These are phyloP conservation scores for Picea glauca DNA, from an alignment of 75 land plant genomes.

Conservation along the genomic window DNA sequence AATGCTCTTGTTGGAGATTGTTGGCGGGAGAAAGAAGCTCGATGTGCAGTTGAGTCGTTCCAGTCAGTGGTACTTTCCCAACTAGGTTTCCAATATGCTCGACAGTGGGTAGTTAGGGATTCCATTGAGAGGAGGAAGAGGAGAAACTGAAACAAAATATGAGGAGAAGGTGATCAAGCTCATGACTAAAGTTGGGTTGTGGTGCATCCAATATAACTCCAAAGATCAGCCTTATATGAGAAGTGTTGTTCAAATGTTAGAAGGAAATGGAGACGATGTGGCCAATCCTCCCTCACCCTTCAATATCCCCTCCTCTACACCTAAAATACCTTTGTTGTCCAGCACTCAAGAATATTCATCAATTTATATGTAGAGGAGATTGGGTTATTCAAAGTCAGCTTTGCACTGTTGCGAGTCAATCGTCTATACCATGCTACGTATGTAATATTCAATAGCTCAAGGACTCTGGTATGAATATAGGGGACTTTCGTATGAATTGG, in stretches of 20 bases:
- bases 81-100: background rate
- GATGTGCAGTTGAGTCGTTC: background rate
- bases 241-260: constrained; percentile 3
- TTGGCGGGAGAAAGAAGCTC: background rate
- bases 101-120: background rate
- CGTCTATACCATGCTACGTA: too few species aligned
- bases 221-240: background rate
- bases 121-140: background rate
- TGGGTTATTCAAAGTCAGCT: too few species aligned
- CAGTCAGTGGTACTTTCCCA: background rate
- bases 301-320: background rate
- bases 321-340: background rate
- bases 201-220: background rate
- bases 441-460: too few species aligned
- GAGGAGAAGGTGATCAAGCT: background rate
- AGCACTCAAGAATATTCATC: too few species aligned
- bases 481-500: too few species aligned
- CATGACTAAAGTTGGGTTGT: background rate
- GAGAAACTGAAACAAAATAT: background rate
- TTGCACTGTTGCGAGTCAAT: too few species aligned
- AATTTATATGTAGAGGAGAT: too few species aligned
- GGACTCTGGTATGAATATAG: too few species aligned
- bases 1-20: background rate
- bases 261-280: background rate
- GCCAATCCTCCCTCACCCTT: background rate